Evolutionary conservation across 495 filamentous ascomycete genomes (phyloP).

Genomic region (Cercophora scortea): DNA sequence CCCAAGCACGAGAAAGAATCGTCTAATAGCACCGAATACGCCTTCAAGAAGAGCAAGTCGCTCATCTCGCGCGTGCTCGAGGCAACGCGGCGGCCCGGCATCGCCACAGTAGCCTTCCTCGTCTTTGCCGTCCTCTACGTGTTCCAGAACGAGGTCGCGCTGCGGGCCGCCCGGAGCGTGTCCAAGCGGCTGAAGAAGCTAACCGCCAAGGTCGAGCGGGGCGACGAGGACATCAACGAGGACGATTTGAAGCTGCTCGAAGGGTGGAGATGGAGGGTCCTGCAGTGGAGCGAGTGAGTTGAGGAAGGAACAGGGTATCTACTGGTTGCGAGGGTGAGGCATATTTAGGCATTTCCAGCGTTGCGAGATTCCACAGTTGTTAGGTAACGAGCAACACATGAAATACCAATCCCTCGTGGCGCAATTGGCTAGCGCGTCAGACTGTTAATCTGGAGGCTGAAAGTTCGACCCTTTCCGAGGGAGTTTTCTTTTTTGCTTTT

Average conservation of each 20-base stretch:
- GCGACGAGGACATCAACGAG: slow-evolving; percentile 29
- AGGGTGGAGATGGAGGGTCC: slow-evolving; percentile 39
- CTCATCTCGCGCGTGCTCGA: slow-evolving; percentile 33
- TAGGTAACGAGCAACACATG: too few species aligned
- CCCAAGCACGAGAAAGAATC: slow-evolving; percentile 16
- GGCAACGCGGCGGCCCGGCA: slow-evolving; percentile 24
- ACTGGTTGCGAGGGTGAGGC: too few species aligned
- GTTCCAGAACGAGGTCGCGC: slow-evolving; percentile 39
- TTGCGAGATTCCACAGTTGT: background rate
- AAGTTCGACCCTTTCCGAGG: too few species aligned
- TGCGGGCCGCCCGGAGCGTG: slow-evolving; percentile 33
- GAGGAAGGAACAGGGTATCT: background rate
- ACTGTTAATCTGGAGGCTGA: too few species aligned
- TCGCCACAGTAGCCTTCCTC: slow-evolving; percentile 37
- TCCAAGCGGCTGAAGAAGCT: slow-evolving; percentile 33
- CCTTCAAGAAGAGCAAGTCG: slow-evolving; percentile 33
- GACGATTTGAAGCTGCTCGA: slow-evolving; percentile 32
- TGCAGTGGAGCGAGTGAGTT: slow-evolving; percentile 27
- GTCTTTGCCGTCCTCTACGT: slow-evolving; percentile 40
- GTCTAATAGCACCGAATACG: slow-evolving; percentile 38
- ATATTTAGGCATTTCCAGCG: background rate
- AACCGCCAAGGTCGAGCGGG: slow-evolving; percentile 30
- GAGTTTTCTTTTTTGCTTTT: too few species aligned
- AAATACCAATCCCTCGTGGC: too few species aligned
- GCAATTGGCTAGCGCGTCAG: too few species aligned